A percentile compares a stretch with the other conserved stretches of the same genome.
phyloP scores from a whole-genome alignment of 1,284 basidiomycete species.

The Crepidotus sp. region DNA sequence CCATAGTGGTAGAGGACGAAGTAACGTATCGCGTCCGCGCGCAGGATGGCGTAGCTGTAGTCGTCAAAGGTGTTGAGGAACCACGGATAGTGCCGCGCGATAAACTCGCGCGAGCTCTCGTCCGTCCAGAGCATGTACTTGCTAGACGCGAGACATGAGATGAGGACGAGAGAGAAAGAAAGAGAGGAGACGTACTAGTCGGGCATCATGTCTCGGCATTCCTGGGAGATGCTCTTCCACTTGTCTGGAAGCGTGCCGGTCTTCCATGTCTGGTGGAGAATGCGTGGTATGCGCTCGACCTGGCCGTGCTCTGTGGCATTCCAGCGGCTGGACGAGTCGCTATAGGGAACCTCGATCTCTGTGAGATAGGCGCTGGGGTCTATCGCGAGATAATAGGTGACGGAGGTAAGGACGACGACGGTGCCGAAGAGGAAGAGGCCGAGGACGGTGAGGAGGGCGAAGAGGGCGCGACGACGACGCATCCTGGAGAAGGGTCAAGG shows the following conservation, averaged over 20 bases:
- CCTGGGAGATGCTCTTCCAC: conserved; percentile 76
- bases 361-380: conserved; percentile 70
- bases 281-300: conserved; percentile 76
- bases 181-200: conserved; percentile 72
- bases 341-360: conserved; percentile 66
- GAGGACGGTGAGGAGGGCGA: conserved; percentile 69
- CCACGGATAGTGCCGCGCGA: conserved; percentile 82
- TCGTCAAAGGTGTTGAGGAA: conserved; percentile 89
- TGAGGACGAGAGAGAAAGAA: conserved; percentile 13
- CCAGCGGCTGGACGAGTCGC: conserved; percentile 43
- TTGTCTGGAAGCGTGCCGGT: conserved; percentile 75
- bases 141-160: conserved; percentile 34
- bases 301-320: conserved; percentile 51
- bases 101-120: conserved; percentile 81
- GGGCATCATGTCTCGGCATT: conserved; percentile 81
- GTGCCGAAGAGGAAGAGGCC: conserved; percentile 85
- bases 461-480: conserved; percentile 55
- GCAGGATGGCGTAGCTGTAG: conserved; percentile 92
- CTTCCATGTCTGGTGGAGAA: conserved; percentile 99
- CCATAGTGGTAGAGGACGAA: conserved; percentile 95
- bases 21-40: conserved; percentile 96
- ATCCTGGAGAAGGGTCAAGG: conserved; percentile 26
- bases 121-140: conserved; percentile 99
- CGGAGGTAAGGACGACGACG: conserved; percentile 83
- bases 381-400: conserved; percentile 87